Base-by-base conservation (phyloP, 768 basidiomycete species). In the Podaxis mareebaensis region DNA sequence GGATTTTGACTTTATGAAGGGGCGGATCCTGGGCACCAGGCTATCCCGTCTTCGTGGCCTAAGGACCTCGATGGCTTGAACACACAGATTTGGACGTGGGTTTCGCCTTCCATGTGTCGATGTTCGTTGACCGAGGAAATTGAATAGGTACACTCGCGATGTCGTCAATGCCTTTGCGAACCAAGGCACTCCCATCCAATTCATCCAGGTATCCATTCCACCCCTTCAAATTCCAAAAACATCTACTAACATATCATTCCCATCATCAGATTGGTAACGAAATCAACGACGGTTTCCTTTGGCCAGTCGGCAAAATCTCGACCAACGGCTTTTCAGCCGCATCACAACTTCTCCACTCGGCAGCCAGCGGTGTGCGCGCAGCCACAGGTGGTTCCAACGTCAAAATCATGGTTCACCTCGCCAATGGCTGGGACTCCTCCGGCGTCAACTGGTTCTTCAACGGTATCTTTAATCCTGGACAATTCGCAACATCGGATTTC, bases 1-100 rank as follows among this genome's bases (percentile, higher is more conserved):
- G 12, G 36, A 8, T 39, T 36, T 51, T 52, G 1, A 24, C 12
- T 10, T 3, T 11, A 12, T 57, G 3, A 53, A 86, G 85, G 87
- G 87, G 87, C 87, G 1, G 86, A 88, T 71, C 86, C 87, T 0
- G 85, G 84, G 15, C 76, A 87, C 39, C 87, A 89, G 67, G 75
- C 79, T 4, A 87, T 86, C 60, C 87, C 86, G 0, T 76, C 82
- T 2, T 75, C 77, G 1, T 88, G 87, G 86, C 83, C 82, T 0
- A 85, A 71, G 46, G 71, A 72, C 61, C 72, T 89, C 3, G 66
- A 70, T 15, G 82, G 83, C 1, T 69, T 89, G 46, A 87, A 86
- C 68, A 85, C 85, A 2, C 74, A 85, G 64, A 85, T 87, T 0
- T 86, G 79, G 69, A 82, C 78, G 82, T 84, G 66, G 26, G 77